These are phyloP conservation scores for Zygoascus flipseniorum DNA, from an alignment of 805 yeast species.

Conservation along the genomic window DNA sequence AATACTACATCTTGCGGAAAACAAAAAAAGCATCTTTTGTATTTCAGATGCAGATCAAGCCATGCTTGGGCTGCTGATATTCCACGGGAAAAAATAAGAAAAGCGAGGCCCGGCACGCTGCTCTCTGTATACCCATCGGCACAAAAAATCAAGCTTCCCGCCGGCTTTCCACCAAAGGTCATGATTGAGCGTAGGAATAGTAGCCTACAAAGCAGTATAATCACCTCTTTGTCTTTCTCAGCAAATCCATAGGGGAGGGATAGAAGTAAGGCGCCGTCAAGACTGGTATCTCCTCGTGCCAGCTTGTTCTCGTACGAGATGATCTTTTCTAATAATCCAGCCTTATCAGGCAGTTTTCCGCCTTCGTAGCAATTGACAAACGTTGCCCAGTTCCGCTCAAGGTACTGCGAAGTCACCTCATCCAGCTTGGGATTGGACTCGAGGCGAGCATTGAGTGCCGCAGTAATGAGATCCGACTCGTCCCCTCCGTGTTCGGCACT, in stretches of 20 bases:
- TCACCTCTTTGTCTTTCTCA: conserved; percentile 25
- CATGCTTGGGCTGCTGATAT: conserved; percentile 56
- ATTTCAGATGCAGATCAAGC: conserved; percentile 49
- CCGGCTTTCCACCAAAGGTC: conserved; percentile 16
- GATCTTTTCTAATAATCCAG: conserved; percentile 18
- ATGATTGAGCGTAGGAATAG: conserved; percentile 36
- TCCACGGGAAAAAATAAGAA: conserved; percentile 59
- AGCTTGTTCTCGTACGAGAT: conserved; percentile 11
- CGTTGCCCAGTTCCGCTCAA: conserved; percentile 25
- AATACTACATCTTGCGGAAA: conserved; percentile 66
- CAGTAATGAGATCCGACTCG: background rate
- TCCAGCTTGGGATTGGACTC: background rate
- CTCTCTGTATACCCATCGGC: conserved; percentile 92
- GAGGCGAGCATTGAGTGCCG: background rate
- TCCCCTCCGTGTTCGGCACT: background rate
- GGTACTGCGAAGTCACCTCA: background rate
- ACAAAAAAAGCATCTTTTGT: conserved; percentile 74
- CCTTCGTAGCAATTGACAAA: conserved; percentile 28
- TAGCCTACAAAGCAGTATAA: conserved; percentile 63
- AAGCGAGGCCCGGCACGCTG: conserved; percentile 64
- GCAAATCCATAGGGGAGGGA: conserved; percentile 52
- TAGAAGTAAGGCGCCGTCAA: conserved; percentile 63
- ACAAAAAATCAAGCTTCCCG: conserved; percentile 54
- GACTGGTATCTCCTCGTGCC: conserved; percentile 1
- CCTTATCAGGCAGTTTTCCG: conserved; percentile 18